Evolutionary conservation across 805 yeast species (phyloP).

Genomic region (Candida andamanensis): DNA sequence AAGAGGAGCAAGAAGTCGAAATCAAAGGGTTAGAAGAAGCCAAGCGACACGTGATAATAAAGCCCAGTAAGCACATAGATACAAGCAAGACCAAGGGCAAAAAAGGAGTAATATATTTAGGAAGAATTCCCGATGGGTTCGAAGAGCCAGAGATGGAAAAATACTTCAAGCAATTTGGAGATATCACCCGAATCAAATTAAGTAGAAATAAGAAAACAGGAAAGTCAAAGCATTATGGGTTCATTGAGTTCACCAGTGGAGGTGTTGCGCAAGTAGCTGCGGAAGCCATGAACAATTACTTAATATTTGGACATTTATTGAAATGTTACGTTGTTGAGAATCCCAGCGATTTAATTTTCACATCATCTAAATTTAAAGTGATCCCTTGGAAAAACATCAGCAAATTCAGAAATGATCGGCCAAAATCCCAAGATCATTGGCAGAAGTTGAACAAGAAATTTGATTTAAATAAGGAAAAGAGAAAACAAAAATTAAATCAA

Average conservation of each 20-base stretch:
- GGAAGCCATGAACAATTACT: conserved; percentile 94
- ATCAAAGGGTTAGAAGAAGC: conserved; percentile 14
- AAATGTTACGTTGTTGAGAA: conserved; percentile 56
- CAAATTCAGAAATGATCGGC: conserved; percentile 49
- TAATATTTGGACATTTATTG: conserved; percentile 80
- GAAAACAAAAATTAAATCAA: conserved; percentile 45
- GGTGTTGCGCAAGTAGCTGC: conserved; percentile 86
- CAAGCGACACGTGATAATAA: conserved; percentile 20
- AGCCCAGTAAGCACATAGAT: conserved; percentile 13
- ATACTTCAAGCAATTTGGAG: conserved; percentile 91
- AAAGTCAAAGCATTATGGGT: conserved; percentile 85
- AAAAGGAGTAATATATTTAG: conserved; percentile 77
- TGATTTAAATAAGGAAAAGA: conserved; percentile 36
- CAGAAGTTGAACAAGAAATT: conserved; percentile 45
- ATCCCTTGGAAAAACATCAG: conserved; percentile 58
- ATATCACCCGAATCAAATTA: conserved; percentile 67
- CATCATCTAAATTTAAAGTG: conserved; percentile 52
- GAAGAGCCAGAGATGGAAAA: conserved; percentile 73
- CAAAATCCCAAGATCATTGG: conserved; percentile 56
- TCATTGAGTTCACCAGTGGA: conserved; percentile 68
- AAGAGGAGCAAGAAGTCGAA: conserved; percentile 19
- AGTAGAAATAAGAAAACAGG: conserved; percentile 91
- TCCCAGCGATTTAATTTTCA: conserved; percentile 52
- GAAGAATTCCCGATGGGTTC: conserved; percentile 90
- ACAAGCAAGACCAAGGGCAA: conserved; percentile 16